These are phyloP conservation scores for Yarrowia hollandica DNA, from an alignment of 805 yeast species.

Conservation along the genomic window DNA sequence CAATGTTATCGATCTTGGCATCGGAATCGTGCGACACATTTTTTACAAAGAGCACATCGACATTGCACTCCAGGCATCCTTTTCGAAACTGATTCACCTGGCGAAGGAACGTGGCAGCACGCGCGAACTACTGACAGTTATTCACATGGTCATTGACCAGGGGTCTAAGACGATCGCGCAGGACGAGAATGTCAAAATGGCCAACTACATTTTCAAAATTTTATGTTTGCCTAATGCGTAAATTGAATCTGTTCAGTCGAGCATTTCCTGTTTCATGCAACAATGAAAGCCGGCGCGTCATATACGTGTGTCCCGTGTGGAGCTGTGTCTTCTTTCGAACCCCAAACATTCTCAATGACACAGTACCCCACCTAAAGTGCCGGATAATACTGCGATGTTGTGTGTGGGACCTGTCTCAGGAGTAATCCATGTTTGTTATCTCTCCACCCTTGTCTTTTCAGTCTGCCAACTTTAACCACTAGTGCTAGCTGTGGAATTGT, in stretches of 20 bases:
- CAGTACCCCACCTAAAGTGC: no score
- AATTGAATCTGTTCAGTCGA: no score
- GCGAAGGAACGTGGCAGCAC: neutral
- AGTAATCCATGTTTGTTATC: neutral
- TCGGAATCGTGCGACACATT: conserved; percentile 1
- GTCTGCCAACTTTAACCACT: neutral
- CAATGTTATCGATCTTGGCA: neutral
- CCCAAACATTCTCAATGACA: no score
- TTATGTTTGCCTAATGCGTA: neutral
- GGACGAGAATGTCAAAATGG: conserved; percentile 22
- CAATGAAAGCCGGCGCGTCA: no score
- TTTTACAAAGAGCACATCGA: conserved; percentile 6
- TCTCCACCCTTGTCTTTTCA: neutral
- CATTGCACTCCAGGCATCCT: neutral
- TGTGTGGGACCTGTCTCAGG: neutral
- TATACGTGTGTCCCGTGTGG: no score
- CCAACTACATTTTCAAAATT: conserved; percentile 1
- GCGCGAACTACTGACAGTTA: neutral
- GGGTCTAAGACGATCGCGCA: neutral
- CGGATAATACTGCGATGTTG: no score
- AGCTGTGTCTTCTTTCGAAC: no score
- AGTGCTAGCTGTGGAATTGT: neutral
- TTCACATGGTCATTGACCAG: neutral
- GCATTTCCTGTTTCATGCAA: no score
- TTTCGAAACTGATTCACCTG: neutral